Percentiles rank a stretch among this genome's conserved stretches.
Conservation (phyloP, 257 asterid species). For the Jaltomata sinuosa region DNA sequence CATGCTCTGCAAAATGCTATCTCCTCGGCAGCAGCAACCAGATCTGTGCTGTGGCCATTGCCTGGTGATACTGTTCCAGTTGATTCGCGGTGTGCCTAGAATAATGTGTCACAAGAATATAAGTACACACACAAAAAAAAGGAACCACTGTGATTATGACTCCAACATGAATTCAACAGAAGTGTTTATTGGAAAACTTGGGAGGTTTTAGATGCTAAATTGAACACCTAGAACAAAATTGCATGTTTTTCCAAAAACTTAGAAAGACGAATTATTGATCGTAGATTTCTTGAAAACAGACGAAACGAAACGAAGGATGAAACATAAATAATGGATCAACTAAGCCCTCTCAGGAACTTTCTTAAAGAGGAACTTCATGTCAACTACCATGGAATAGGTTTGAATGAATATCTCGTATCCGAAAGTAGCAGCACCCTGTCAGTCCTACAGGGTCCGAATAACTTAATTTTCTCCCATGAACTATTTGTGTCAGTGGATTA, state of each 20-base stretch:
- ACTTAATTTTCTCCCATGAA: too few relatives aligned
- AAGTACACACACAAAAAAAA: background rate
- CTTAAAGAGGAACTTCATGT: background rate
- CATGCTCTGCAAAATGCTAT: conserved; percentile 93
- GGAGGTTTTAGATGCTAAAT: background rate
- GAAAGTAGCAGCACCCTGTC: background rate
- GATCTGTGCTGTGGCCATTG: conserved; percentile 31
- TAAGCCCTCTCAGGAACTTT: background rate
- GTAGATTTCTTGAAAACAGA: too few relatives aligned
- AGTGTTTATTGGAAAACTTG: background rate
- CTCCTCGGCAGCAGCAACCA: conserved; percentile 90
- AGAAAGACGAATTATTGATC: background rate
- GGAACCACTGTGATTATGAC: background rate
- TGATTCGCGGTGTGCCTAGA: conserved; percentile 89
- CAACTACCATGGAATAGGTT: background rate
- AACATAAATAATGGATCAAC: background rate
- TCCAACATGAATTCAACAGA: background rate
- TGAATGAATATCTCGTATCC: background rate
- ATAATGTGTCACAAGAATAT: background rate
- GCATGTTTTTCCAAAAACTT: background rate
- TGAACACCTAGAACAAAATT: background rate
- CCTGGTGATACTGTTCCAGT: conserved; percentile 65
- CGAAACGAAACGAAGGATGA: background rate
- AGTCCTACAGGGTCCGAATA: too few relatives aligned
- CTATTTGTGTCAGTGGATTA: background rate